phyloP scores from a whole-genome alignment of 2,329 filamentous ascomycete genomes.

The Cephalotrichum gorgonifer region DNA sequence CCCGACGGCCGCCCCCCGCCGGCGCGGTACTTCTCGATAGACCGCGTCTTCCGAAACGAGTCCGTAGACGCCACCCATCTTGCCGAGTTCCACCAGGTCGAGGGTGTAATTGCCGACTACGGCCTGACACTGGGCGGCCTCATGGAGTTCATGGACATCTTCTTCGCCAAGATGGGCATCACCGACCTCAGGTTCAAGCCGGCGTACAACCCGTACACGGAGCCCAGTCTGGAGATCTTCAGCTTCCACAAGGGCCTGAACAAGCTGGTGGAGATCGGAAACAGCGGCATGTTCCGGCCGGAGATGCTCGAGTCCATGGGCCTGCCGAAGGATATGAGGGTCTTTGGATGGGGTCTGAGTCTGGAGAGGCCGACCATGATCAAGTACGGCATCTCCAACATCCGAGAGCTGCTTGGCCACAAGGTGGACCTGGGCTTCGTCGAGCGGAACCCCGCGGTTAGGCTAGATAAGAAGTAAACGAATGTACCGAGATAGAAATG shows the following conservation, averaged over 20 bases:
- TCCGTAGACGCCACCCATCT: conserved; percentile 94
- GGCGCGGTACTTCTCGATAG: conserved; percentile 96
- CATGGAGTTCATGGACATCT: conserved; percentile 87
- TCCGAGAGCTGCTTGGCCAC: conserved; percentile 84
- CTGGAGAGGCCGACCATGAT: conserved; percentile 97
- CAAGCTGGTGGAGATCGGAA: conserved; percentile 95
- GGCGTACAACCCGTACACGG: conserved; percentile 90
- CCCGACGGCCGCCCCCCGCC: conserved; percentile 54
- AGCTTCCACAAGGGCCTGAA: conserved; percentile 81
- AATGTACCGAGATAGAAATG: too few species aligned
- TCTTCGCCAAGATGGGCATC: conserved; percentile 96
- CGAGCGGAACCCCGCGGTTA: conserved; percentile 79
- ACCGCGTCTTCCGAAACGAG: conserved; percentile 96
- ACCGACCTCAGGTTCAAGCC: conserved; percentile 83
- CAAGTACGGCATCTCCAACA: conserved; percentile 83
- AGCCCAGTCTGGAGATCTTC: conserved; percentile 97
- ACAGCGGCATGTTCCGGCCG: conserved; percentile 96
- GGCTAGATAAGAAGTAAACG: conserved; percentile 70
- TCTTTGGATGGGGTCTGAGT: conserved; percentile 88
- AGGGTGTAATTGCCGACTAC: conserved; percentile 97
- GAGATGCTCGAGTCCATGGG: conserved; percentile 97
- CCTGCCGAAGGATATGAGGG: conserved; percentile 78
- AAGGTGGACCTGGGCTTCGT: conserved; percentile 94
- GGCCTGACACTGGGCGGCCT: conserved; percentile 83
- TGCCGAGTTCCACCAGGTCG: conserved; percentile 96